Conservation (phyloP, 345 rosid species). For the Firmiana major region DNA sequence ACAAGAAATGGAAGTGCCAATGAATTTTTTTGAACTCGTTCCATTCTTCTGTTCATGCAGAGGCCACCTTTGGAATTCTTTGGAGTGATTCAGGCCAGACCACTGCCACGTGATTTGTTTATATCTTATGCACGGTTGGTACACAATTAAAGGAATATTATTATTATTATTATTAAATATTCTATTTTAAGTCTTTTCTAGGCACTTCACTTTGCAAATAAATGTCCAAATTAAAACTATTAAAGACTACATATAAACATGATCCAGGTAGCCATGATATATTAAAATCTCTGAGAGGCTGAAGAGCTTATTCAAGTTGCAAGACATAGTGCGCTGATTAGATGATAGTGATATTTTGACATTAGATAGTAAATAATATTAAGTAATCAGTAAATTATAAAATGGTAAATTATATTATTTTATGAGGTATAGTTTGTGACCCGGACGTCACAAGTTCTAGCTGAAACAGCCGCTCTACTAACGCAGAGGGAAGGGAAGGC, state of each 20-base stretch:
- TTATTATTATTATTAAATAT: not conserved
- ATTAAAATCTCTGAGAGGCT: not conserved
- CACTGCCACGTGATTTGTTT: too few species aligned
- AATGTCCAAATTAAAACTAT: slow-evolving; percentile 5
- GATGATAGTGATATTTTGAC: not conserved
- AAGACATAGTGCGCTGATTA: not conserved
- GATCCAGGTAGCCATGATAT: not conserved
- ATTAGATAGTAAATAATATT: not conserved
- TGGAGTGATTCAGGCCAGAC: too few species aligned
- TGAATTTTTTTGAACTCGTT: not conserved
- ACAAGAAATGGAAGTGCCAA: not conserved
- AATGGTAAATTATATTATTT: not conserved
- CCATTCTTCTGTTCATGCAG: slow-evolving; percentile 25
- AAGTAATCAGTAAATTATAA: not conserved
- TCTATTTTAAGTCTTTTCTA: not conserved
- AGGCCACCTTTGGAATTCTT: too few species aligned
- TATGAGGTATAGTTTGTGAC: too few species aligned
- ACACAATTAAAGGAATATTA: not conserved
- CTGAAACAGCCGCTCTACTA: too few species aligned
- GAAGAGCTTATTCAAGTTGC: too few species aligned
- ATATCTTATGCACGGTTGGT: too few species aligned
- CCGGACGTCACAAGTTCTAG: too few species aligned
- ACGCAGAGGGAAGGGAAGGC: too few species aligned
- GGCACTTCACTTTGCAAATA: too few species aligned
- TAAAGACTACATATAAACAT: not conserved